Conservation (phyloP, 768 basidiomycete genomes). For the Lentinula aciculospora region DNA sequence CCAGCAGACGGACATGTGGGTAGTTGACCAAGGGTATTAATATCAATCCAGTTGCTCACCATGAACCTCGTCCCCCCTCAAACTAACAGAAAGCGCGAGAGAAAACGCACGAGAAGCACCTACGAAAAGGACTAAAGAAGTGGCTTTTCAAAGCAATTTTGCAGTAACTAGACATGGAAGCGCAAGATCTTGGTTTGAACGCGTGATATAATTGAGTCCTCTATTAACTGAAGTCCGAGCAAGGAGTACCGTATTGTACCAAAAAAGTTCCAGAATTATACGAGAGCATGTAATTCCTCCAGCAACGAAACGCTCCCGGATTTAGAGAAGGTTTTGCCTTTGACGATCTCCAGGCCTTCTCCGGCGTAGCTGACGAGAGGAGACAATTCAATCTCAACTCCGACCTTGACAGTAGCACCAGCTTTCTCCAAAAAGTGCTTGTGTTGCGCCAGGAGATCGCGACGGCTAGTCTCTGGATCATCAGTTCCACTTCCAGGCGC, state of each 20-base stretch:
- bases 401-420: constrained; percentile 68
- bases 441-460: constrained; percentile 87
- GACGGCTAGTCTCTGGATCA: constrained; percentile 84
- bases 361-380: constrained; percentile 88
- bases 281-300: constrained; percentile 68
- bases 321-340: constrained; percentile 73
- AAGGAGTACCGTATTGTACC: background rate
- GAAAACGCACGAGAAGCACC: background rate
- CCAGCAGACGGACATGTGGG: constrained; percentile 24
- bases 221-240: background rate
- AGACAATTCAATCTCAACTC: constrained; percentile 85
- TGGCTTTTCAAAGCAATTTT: constrained; percentile 1
- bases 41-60: background rate
- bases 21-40: constrained; percentile 25
- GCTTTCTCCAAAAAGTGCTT: constrained; percentile 73
- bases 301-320: constrained; percentile 62
- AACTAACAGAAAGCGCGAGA: constrained; percentile 8
- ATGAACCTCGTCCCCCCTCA: background rate
- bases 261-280: constrained; percentile 26
- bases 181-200: background rate
- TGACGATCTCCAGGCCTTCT: constrained; percentile 77
- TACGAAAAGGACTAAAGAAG: constrained; percentile 3
- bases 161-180: background rate
- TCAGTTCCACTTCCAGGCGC: constrained; percentile 90
- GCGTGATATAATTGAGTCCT: background rate